Conservation (phyloP, 148 eudicot species). For the Silene conica region DNA sequence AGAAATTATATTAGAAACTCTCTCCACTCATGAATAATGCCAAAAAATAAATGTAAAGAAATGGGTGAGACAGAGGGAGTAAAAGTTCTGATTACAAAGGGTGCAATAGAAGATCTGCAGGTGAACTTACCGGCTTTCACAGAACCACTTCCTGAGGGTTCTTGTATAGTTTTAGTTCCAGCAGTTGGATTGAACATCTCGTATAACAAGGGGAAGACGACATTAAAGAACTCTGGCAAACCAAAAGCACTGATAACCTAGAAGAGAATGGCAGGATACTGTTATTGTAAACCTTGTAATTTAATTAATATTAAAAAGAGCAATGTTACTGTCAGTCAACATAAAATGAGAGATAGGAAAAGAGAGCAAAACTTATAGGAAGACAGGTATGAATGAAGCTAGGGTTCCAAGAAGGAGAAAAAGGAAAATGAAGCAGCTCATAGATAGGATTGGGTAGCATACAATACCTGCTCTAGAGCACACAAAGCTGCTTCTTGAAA, state of each 20-base stretch:
- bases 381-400: background rate
- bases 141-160: constrained; percentile 35
- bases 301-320: background rate
- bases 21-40: too few relatives aligned
- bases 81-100: background rate
- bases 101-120: background rate
- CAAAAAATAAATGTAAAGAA: too few relatives aligned
- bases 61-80: too few relatives aligned
- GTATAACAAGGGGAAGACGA: constrained; percentile 56
- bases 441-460: background rate
- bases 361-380: background rate
- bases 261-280: constrained; percentile 14
- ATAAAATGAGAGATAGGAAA: background rate
- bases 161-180: constrained; percentile 30
- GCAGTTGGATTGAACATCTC: constrained; percentile 55
- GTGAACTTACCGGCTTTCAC: constrained; percentile 55
- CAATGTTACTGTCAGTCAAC: background rate
- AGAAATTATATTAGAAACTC: too few relatives aligned
- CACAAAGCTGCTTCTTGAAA: constrained; percentile 81
- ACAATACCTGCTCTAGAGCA: constrained; percentile 77
- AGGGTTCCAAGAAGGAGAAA: background rate
- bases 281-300: background rate
- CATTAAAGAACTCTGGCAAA: constrained; percentile 54
- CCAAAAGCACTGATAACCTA: constrained; percentile 81
- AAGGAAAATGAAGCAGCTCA: background rate